These are phyloP conservation scores for Rosa hybrid DNA, from an alignment of 331 rosid species.

Conservation along the genomic window DNA sequence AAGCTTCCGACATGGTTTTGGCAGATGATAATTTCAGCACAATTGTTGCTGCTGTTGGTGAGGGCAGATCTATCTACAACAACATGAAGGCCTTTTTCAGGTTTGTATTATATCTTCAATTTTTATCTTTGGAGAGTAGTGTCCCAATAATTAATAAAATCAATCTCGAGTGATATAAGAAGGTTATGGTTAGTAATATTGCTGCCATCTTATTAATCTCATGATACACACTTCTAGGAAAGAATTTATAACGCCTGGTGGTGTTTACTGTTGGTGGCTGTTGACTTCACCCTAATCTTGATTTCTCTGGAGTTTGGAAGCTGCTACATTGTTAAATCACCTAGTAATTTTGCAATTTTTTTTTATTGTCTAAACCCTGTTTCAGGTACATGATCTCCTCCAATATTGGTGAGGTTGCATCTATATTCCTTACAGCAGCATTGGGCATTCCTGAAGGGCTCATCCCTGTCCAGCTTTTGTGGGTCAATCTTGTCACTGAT, in stretches of 20 bases:
- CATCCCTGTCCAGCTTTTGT: constrained; percentile 58
- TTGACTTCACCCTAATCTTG: not conserved
- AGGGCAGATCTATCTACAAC: constrained; percentile 82
- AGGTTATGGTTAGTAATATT: not conserved
- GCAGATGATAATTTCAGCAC: constrained; percentile 82
- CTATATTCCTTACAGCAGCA: constrained; percentile 48
- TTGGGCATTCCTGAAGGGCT: constrained; percentile 59
- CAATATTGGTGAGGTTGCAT: constrained; percentile 54
- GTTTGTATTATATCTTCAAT: constrained; percentile 28
- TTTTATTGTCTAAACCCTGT: not conserved
- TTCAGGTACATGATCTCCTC: constrained; percentile 58
- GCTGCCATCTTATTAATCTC: not conserved
- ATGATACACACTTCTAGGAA: not conserved
- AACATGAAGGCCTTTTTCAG: constrained; percentile 87
- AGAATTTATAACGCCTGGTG: not conserved
- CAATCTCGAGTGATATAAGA: too few relatives aligned
- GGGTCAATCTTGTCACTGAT: constrained; percentile 62
- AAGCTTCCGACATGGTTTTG: constrained; percentile 85
- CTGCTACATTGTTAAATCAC: not conserved
- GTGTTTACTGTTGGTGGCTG: not conserved
- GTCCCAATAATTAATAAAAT: not conserved
- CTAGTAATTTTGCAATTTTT: not conserved
- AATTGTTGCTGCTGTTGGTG: constrained; percentile 82
- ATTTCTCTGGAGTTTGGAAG: not conserved
- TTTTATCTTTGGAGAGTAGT: not conserved